These are phyloP conservation scores for Mycosphaerelloides madeirae DNA, from an alignment of 2,329 filamentous ascomycete genomes.

Conservation along the genomic window DNA sequence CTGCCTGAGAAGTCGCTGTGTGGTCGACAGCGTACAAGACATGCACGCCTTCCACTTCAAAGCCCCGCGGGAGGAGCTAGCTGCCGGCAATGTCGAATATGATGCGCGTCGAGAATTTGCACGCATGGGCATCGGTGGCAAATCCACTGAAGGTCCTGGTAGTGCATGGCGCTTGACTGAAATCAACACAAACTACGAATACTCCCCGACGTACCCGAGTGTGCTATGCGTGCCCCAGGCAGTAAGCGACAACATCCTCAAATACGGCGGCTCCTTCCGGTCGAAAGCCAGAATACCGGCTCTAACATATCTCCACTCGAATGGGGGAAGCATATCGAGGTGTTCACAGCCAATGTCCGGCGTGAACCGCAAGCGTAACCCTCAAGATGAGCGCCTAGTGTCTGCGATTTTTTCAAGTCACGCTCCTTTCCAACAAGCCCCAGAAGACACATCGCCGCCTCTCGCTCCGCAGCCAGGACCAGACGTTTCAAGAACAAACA, in stretches of 20 bases:
- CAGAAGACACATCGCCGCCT: constrained; percentile 3
- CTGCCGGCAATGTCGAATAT: constrained; percentile 76
- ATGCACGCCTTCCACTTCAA: constrained; percentile 86
- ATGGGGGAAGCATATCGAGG: constrained; percentile 93
- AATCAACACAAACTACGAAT: constrained; percentile 86
- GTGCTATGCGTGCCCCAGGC: constrained; percentile 77
- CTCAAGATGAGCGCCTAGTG: constrained; percentile 92
- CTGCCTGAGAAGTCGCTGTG: constrained; percentile 74
- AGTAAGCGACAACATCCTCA: constrained; percentile 95
- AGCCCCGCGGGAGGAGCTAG: constrained; percentile 60
- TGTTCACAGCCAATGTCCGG: constrained; percentile 90
- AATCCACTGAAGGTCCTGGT: constrained; percentile 54
- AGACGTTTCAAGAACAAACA: not conserved
- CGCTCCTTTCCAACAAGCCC: constrained; percentile 14
- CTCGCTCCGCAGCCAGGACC: not conserved
- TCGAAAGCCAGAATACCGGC: constrained; percentile 84
- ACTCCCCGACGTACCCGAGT: constrained; percentile 88
- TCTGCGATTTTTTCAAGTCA: constrained; percentile 81
- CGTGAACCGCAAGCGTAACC: constrained; percentile 74
- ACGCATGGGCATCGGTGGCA: constrained; percentile 79
- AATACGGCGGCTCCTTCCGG: constrained; percentile 85
- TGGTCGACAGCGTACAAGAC: constrained; percentile 75
- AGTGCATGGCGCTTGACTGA: constrained; percentile 83
- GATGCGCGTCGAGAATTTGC: constrained; percentile 80
- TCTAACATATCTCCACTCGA: constrained; percentile 91